A percentile compares a stretch with the other conserved stretches of the same genome.
phyloP scores from a whole-genome alignment of 1,139 yeast genomes.

The Saccharomyces hybrid region DNA sequence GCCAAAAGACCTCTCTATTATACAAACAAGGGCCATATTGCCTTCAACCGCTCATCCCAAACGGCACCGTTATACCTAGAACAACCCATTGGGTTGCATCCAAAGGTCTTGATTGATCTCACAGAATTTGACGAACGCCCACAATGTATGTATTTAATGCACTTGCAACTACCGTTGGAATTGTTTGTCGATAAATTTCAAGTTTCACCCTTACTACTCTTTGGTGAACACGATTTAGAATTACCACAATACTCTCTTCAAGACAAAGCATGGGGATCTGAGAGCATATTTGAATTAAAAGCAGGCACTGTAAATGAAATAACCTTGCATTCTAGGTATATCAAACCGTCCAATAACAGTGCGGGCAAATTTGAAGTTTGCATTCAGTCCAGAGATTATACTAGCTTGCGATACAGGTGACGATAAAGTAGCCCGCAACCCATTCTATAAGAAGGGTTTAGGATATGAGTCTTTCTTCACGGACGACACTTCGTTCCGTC shows the following conservation, averaged over 20 bases:
- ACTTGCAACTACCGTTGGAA: constrained; percentile 28
- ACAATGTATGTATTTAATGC: constrained; percentile 32
- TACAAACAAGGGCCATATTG: constrained; percentile 20
- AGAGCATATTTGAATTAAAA: constrained; percentile 34
- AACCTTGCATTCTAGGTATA: constrained; percentile 45
- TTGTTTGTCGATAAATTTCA: constrained; percentile 36
- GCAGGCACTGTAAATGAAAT: constrained; percentile 31
- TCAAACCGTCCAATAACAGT: constrained; percentile 32
- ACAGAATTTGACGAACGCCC: constrained; percentile 2
- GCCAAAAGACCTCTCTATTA: constrained; percentile 25
- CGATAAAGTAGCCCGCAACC: constrained; percentile 28
- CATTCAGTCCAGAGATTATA: constrained; percentile 38
- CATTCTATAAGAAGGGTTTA: constrained; percentile 34
- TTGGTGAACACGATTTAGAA: constrained; percentile 36
- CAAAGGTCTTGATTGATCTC: constrained; percentile 29
- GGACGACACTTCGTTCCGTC: constrained; percentile 37
- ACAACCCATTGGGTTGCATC: constrained; percentile 43
- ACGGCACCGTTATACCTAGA: constrained; percentile 17
- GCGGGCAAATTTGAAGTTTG: constrained; percentile 24
- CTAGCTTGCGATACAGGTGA: constrained; percentile 41
- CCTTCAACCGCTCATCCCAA: neutral
- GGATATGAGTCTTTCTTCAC: constrained; percentile 44
- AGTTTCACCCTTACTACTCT: constrained; percentile 30
- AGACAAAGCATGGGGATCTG: constrained; percentile 39
- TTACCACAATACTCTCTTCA: constrained; percentile 42